Evolutionary conservation across 192 early-diverging fungal species (phyloP).

Genomic region (Kappamyces sp.): DNA sequence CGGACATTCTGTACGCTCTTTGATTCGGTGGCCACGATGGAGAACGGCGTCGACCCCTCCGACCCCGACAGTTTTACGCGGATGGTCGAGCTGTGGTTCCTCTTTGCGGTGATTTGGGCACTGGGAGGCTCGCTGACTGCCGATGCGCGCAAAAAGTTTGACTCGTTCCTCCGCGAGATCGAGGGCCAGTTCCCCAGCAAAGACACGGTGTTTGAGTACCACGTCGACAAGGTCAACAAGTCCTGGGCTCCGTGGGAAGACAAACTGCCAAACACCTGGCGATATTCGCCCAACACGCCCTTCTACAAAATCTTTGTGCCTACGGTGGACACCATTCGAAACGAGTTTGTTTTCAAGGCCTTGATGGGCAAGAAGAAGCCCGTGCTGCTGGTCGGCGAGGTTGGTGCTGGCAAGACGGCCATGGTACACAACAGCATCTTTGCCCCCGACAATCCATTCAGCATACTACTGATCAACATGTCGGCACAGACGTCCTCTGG

Average conservation of each 20-base stretch:
- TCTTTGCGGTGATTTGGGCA: constrained; percentile 52
- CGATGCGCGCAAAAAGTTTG: constrained; percentile 42
- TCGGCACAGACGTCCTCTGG: constrained; percentile 52
- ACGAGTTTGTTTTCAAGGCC: constrained; percentile 45
- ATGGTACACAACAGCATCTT: constrained; percentile 46
- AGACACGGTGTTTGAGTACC: constrained; percentile 55
- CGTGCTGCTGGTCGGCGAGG: constrained; percentile 48
- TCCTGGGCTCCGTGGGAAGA: constrained; percentile 53
- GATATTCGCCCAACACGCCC: constrained; percentile 37
- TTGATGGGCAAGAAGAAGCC: constrained; percentile 42
- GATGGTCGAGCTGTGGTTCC: constrained; percentile 55
- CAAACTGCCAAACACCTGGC: constrained; percentile 43
- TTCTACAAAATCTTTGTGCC: constrained; percentile 62
- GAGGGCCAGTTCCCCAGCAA: constrained; percentile 56
- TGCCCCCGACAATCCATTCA: constrained; percentile 29
- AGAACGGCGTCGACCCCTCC: constrained; percentile 47
- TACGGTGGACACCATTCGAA: constrained; percentile 54
- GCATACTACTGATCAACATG: constrained; percentile 45
- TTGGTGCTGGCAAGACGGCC: constrained; percentile 55
- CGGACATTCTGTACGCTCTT: constrained; percentile 43
- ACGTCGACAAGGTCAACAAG: constrained; percentile 50
- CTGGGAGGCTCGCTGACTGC: constrained; percentile 51
- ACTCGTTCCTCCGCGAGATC: constrained; percentile 54
- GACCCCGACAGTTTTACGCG: constrained; percentile 38
- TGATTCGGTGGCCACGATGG: constrained; percentile 38